A percentile compares a stretch with the other conserved stretches of the same genome.
phyloP scores from a whole-genome alignment of 2,329 filamentous ascomycete genomes.

The Gaeumannomyces sp. region DNA sequence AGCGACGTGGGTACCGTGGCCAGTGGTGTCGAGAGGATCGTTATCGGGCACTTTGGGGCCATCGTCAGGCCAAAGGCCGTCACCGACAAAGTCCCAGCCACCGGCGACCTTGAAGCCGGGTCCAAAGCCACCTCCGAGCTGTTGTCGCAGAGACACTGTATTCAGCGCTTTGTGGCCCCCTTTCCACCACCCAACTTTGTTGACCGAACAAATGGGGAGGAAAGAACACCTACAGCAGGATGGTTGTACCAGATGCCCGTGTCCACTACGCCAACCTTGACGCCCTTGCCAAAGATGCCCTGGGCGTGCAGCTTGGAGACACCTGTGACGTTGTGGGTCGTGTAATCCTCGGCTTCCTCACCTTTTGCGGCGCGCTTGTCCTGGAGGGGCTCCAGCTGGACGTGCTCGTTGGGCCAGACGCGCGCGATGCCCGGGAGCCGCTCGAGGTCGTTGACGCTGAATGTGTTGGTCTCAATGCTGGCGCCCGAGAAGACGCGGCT shows the following conservation, averaged over 20 bases:
- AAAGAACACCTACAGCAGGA: constrained; percentile 11
- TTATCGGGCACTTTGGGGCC: constrained; percentile 14
- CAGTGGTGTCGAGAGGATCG: constrained; percentile 18
- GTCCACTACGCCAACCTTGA: constrained; percentile 14
- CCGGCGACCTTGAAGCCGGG: constrained; percentile 19
- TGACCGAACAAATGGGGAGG: neutral
- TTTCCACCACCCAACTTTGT: no score
- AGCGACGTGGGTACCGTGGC: constrained; percentile 23
- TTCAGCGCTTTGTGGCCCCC: neutral
- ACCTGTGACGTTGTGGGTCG: constrained; percentile 15
- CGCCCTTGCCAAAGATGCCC: constrained; percentile 16
- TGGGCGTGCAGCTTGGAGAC: constrained; percentile 15
- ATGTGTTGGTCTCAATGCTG: constrained; percentile 23
- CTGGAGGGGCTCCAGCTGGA: constrained; percentile 2
- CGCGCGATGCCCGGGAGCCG: constrained; percentile 21
- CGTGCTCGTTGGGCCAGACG: constrained; percentile 14
- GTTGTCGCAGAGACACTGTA: constrained; percentile 5
- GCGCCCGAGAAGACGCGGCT: constrained; percentile 24
- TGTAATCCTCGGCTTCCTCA: constrained; percentile 9
- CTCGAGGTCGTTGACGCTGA: constrained; percentile 27
- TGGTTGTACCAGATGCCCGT: constrained; percentile 15
- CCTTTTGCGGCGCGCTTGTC: neutral
- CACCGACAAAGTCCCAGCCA: constrained; percentile 20
- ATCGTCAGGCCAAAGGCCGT: constrained; percentile 11
- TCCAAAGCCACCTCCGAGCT: constrained; percentile 23